Evolutionary conservation across 805 yeast species (phyloP), one percentile per base, ranked within the genome.

Genomic region (Tetrapisispora fleetii): DNA sequence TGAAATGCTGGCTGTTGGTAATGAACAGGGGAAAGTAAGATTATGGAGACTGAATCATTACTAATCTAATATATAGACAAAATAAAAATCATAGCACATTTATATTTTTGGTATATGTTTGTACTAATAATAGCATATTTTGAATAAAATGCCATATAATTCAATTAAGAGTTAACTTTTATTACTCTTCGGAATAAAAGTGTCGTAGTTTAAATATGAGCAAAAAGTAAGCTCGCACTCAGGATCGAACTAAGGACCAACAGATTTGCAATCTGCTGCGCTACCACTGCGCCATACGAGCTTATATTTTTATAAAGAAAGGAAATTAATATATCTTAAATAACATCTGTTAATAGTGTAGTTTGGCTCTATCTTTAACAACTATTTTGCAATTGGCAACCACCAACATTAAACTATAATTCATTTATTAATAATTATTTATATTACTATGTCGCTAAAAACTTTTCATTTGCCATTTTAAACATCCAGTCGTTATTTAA

Each of bases 231-330:
- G 93, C 88, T 81, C 79, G 83, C 81, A 77, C 87, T 83, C 95
- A 83, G 95, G 81, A 67, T 86, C 81, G 95, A 86, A 86, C 95
- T 83, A 80, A 83, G 89, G 93, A 86, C 95, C 95, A 84, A 81
- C 85, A 84, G 95, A 86, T 85, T 85, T 86, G 95, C 95, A 86
- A 86, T 86, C 95, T 83, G 87, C 89, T 84, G 93, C 95, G 90
- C 91, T 85, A 85, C 95, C 93, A 81, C 93, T 85, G 90, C 89
- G 93, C 95, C 89, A 85, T 75, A 76, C 81, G 74, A 76, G 81
- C 83, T 57, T 43, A 17, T n/a, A 6, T 6, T 13, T 32, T 32
- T 6, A 6, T 24, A 6, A 8, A 24, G 8, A 8, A 6, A 24
- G 28, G 8, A 6, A 24, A 24, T 8, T 24, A 8, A 24, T 24